Percentiles rank a stretch among this genome's conserved stretches.
These are phyloP conservation scores for Phytophthora agathidicida DNA, from an alignment of 352 stramenopile genomes.

Conservation along the genomic window DNA sequence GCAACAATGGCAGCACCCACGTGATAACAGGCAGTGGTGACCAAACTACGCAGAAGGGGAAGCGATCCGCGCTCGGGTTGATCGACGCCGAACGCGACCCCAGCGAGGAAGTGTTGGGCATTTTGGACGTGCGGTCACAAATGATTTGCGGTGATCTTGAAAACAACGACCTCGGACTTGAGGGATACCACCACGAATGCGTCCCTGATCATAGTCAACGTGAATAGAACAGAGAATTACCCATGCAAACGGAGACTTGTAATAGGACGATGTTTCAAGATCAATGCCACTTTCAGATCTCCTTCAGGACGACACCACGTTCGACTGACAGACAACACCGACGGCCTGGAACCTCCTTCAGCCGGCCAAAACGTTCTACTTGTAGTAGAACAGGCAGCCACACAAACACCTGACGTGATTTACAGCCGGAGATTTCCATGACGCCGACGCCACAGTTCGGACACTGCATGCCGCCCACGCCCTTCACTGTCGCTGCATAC, in stretches of 20 bases:
- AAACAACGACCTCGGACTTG: slow-evolving; percentile 68
- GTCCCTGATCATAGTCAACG: slow-evolving; percentile 17
- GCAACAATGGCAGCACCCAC: slow-evolving; percentile 90
- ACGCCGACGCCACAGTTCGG: slow-evolving; percentile 65
- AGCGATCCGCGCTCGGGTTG: slow-evolving; percentile 46
- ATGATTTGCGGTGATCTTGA: slow-evolving; percentile 39
- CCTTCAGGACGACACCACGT: no score
- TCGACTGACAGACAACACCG: no score
- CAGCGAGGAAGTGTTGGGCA: not conserved
- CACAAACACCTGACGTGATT: slow-evolving; percentile 40
- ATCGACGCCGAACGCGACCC: slow-evolving; percentile 10
- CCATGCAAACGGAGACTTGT: slow-evolving; percentile 22
- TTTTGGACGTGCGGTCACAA: no score
- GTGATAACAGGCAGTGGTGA: slow-evolving; percentile 87
- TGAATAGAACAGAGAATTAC: not conserved
- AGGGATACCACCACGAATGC: slow-evolving; percentile 58
- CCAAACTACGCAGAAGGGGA: slow-evolving; percentile 93
- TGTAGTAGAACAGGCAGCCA: slow-evolving; percentile 28
- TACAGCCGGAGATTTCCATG: slow-evolving; percentile 47
- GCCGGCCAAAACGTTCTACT: no score
- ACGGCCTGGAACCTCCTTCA: no score
- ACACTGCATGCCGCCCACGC: slow-evolving; percentile 58
- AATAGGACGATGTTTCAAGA: slow-evolving; percentile 25
- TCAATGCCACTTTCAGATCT: slow-evolving; percentile 10
- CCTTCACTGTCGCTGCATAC: slow-evolving; percentile 47